phyloP scores from a whole-genome alignment of 495 filamentous ascomycete species.

The Aspergillus sparsus region DNA sequence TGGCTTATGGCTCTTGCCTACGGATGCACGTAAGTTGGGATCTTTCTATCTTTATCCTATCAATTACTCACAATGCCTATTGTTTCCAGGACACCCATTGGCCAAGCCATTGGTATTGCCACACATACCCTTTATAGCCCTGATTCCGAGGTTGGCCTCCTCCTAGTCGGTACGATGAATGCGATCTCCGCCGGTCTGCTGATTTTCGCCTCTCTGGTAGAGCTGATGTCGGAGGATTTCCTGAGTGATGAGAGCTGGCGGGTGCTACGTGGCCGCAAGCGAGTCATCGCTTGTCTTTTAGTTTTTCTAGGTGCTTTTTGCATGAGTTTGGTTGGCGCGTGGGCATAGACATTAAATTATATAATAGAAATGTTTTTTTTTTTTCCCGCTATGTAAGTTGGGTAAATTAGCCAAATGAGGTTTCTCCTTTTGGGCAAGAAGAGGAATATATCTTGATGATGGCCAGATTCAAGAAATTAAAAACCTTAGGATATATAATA shows the following conservation, averaged over 20 bases:
- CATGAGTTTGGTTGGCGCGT: conserved; percentile 84
- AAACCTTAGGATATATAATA: too few relatives aligned
- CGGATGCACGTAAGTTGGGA: conserved; percentile 48
- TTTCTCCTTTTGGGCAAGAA: too few relatives aligned
- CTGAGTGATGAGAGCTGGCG: conserved; percentile 60
- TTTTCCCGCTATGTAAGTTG: too few relatives aligned
- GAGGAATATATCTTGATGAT: too few relatives aligned
- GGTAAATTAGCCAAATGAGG: too few relatives aligned
- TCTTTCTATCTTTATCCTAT: not conserved
- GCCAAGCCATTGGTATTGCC: conserved; percentile 75
- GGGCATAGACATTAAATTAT: conserved; percentile 53
- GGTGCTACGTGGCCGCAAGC: conserved; percentile 60
- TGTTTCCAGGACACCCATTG: conserved; percentile 70
- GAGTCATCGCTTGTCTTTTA: conserved; percentile 66
- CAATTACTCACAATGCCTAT: not conserved
- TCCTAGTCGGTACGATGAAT: conserved; percentile 70
- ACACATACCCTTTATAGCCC: conserved; percentile 64
- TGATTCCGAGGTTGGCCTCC: conserved; percentile 60
- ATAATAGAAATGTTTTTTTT: too few relatives aligned
- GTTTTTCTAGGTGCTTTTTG: conserved; percentile 71
- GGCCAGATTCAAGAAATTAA: too few relatives aligned
- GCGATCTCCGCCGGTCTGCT: conserved; percentile 65
- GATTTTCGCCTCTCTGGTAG: conserved; percentile 62
- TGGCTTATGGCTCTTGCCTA: conserved; percentile 76
- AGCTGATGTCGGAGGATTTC: conserved; percentile 65